A percentile compares a stretch with the other conserved stretches of the same genome.
Evolutionary conservation across 345 rosid genomes (phyloP).

Genomic region (Adansonia digitata): DNA sequence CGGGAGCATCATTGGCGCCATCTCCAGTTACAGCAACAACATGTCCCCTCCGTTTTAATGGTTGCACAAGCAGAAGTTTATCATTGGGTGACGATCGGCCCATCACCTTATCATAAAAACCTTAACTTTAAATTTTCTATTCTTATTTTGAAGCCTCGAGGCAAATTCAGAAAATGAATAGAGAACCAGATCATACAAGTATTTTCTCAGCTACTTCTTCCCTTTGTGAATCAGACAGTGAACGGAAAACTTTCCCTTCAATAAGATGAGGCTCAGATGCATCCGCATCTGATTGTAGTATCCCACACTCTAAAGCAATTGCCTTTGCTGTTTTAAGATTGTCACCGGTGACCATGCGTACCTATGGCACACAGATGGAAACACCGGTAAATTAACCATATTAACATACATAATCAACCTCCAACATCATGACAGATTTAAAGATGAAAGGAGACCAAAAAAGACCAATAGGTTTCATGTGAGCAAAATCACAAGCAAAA

Average conservation of each 20-base stretch:
- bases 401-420: background rate
- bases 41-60: constrained; percentile 60
- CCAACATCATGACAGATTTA: background rate
- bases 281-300: constrained; percentile 53
- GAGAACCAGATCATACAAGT: constrained; percentile 43
- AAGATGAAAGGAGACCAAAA: background rate
- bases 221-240: constrained; percentile 58
- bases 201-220: constrained; percentile 72
- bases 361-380: constrained; percentile 37
- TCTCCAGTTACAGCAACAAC: constrained; percentile 94
- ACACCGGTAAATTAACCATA: background rate
- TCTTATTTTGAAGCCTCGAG: background rate
- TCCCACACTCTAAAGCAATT: constrained; percentile 94
- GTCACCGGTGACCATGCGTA: constrained; percentile 99
- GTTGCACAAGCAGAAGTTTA: constrained; percentile 87
- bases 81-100: constrained; percentile 88
- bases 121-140: constrained; percentile 4
- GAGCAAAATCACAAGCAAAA: background rate
- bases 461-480: background rate
- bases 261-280: constrained; percentile 63
- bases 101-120: constrained; percentile 63
- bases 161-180: background rate
- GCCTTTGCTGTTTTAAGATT: constrained; percentile 93
- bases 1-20: constrained; percentile 95
- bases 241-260: constrained; percentile 83